A percentile compares a stretch with the other conserved stretches of the same genome.
phyloP scores from a whole-genome alignment of 2,329 filamentous ascomycete species.

The Alternaria sp. region DNA sequence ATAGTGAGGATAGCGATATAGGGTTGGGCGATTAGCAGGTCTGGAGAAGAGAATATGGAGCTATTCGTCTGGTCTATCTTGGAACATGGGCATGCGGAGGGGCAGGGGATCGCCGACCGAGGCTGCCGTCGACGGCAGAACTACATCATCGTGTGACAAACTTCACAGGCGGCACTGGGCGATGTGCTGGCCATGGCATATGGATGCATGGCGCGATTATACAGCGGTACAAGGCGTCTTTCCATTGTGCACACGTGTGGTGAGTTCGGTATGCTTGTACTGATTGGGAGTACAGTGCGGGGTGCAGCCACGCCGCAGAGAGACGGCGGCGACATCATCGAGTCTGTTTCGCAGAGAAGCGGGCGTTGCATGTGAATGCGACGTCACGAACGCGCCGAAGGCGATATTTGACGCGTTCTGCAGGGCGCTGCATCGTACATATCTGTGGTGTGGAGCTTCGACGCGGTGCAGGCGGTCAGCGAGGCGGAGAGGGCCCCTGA shows the following conservation, averaged over 20 bases:
- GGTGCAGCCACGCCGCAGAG: not conserved
- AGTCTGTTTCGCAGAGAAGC: not conserved
- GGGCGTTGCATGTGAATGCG: not conserved
- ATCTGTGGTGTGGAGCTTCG: not conserved
- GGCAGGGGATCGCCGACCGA: slow-evolving; percentile 3
- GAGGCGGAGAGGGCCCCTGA: slow-evolving; percentile 20
- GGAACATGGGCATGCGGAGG: not conserved
- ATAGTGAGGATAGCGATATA: not conserved
- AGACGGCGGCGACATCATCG: no score
- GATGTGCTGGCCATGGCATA: not conserved
- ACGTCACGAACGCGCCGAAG: not conserved
- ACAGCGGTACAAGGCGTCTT: not conserved
- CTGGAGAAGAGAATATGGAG: not conserved
- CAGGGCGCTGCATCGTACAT: not conserved
- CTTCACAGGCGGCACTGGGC: not conserved
- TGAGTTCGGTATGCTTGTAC: not conserved
- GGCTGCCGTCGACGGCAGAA: not conserved
- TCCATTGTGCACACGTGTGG: not conserved
- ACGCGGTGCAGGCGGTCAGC: slow-evolving; percentile 21
- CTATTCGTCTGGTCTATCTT: not conserved
- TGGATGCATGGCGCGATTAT: not conserved
- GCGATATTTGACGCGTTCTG: not conserved
- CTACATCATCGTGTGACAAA: not conserved
- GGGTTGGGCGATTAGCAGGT: not conserved
- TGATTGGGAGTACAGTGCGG: not conserved